Conservation (phyloP, 805 yeast genomes). For the Saccharomycopsis olivae region DNA sequence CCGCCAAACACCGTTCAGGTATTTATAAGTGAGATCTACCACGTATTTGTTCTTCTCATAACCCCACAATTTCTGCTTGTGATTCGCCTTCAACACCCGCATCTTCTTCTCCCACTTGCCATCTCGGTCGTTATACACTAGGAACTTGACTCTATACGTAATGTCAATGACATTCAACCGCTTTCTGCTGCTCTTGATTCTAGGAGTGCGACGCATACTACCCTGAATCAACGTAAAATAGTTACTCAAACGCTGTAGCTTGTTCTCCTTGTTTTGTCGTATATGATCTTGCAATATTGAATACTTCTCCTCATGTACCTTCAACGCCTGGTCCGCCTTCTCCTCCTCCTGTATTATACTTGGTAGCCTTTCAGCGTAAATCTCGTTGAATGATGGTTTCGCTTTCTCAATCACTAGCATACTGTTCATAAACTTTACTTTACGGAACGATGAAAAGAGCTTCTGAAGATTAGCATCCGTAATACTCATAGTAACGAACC, state of each 20-base stretch:
- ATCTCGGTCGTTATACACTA: slow-evolving; percentile 45
- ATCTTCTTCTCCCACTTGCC: slow-evolving; percentile 31
- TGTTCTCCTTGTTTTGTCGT: slow-evolving; percentile 31
- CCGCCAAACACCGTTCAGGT: slow-evolving; percentile 60
- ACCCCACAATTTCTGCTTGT: slow-evolving; percentile 86
- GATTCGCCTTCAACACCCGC: slow-evolving; percentile 6
- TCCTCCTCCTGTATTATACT: slow-evolving; percentile 38
- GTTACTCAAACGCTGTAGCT: slow-evolving; percentile 27
- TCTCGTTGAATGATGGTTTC: slow-evolving; percentile 35
- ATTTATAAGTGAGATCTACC: slow-evolving; percentile 54
- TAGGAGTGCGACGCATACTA: slow-evolving; percentile 43
- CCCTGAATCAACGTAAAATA: slow-evolving; percentile 33
- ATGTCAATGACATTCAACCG: slow-evolving; percentile 28
- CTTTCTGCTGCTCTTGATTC: slow-evolving; percentile 37
- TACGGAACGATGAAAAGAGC: slow-evolving; percentile 51
- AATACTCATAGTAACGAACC: slow-evolving; percentile 51
- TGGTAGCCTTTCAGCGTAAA: neutral
- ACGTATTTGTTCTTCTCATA: slow-evolving; percentile 54
- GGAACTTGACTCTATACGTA: slow-evolving; percentile 54
- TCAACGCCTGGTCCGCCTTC: slow-evolving; percentile 29
- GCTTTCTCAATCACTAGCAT: slow-evolving; percentile 54
- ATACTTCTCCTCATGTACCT: slow-evolving; percentile 21
- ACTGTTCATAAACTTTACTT: slow-evolving; percentile 67
- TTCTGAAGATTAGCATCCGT: slow-evolving; percentile 34
- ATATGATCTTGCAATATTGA: slow-evolving; percentile 11